Conservation (phyloP, 495 filamentous ascomycete genomes). For the Daldinia grandis region DNA sequence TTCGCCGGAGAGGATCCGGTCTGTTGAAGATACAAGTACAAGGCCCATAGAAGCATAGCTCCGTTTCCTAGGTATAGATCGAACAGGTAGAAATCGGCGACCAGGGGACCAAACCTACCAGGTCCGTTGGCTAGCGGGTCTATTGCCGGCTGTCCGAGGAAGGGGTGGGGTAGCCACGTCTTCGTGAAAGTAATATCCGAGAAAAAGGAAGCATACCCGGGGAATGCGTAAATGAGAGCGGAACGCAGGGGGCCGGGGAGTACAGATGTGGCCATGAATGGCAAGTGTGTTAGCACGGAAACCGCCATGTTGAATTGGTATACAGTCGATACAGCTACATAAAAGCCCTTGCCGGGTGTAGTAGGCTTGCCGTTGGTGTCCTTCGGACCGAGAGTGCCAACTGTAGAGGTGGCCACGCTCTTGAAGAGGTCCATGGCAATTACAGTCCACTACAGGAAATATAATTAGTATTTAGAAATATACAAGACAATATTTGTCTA, state of each 20-base stretch:
- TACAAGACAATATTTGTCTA: background rate
- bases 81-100: slow-evolving; percentile 65
- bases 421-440: slow-evolving; percentile 48
- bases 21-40: slow-evolving; percentile 55
- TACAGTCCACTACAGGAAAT: slow-evolving; percentile 46
- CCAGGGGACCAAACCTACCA: slow-evolving; percentile 56
- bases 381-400: slow-evolving; percentile 34
- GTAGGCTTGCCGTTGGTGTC: slow-evolving; percentile 41
- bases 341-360: slow-evolving; percentile 44
- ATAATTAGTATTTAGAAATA: background rate
- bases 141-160: slow-evolving; percentile 31
- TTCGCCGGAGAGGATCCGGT: slow-evolving; percentile 34
- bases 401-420: slow-evolving; percentile 34
- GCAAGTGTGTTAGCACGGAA: slow-evolving; percentile 57
- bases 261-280: slow-evolving; percentile 52
- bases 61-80: slow-evolving; percentile 64
- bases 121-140: slow-evolving; percentile 46
- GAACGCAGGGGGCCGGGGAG: slow-evolving; percentile 46
- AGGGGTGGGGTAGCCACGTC: slow-evolving; percentile 42
- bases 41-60: slow-evolving; percentile 64
- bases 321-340: slow-evolving; percentile 55
- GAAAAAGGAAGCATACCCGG: slow-evolving; percentile 51
- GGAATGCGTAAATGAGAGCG: slow-evolving; percentile 51
- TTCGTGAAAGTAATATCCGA: slow-evolving; percentile 53
- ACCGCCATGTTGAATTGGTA: slow-evolving; percentile 63